Percentiles rank a stretch among this genome's conserved stretches.
Evolutionary conservation across 2,329 filamentous ascomycete species (phyloP).

Genomic region (Dactylellina drechsleri): DNA sequence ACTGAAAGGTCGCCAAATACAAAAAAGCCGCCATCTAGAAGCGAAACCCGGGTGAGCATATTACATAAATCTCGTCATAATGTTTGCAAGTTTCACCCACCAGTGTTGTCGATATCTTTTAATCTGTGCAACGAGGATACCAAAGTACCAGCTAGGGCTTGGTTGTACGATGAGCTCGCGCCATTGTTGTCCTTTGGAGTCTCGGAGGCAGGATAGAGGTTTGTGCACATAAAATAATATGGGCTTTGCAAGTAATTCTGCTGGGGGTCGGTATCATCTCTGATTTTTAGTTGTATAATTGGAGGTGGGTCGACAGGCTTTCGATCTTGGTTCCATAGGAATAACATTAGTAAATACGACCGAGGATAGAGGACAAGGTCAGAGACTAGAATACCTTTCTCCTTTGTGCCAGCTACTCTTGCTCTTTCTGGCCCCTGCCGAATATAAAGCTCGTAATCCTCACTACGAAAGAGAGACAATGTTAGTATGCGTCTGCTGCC

Average conservation of each 20-base stretch:
- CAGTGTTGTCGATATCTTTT: constrained; percentile 76
- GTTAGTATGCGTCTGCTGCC: constrained; percentile 21
- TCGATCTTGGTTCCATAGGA: constrained; percentile 67
- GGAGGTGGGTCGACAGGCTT: constrained; percentile 90
- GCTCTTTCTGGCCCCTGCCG: constrained; percentile 75
- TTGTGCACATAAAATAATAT: constrained; percentile 72
- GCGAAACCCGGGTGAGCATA: constrained; percentile 20
- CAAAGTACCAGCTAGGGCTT: constrained; percentile 74
- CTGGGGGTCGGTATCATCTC: constrained; percentile 65
- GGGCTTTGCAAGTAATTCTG: constrained; percentile 74
- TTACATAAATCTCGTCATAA: neutral
- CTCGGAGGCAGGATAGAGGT: constrained; percentile 67
- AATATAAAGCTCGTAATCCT: constrained; percentile 69
- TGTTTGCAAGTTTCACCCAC: constrained; percentile 40
- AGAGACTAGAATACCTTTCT: constrained; percentile 70
- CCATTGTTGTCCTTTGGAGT: constrained; percentile 59
- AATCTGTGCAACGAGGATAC: constrained; percentile 84
- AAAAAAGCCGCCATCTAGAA: constrained; percentile 81
- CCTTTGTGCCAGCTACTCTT: constrained; percentile 76
- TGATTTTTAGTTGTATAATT: constrained; percentile 76
- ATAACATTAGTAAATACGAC: constrained; percentile 10
- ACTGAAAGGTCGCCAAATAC: constrained; percentile 90
- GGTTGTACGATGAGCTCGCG: constrained; percentile 60
- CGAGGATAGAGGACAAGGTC: neutral
- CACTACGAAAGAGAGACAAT: constrained; percentile 61